A percentile compares a stretch with the other conserved stretches of the same genome.
Evolutionary conservation across 768 basidiomycete species (phyloP).

Genomic region (Lyophyllum atratum): DNA sequence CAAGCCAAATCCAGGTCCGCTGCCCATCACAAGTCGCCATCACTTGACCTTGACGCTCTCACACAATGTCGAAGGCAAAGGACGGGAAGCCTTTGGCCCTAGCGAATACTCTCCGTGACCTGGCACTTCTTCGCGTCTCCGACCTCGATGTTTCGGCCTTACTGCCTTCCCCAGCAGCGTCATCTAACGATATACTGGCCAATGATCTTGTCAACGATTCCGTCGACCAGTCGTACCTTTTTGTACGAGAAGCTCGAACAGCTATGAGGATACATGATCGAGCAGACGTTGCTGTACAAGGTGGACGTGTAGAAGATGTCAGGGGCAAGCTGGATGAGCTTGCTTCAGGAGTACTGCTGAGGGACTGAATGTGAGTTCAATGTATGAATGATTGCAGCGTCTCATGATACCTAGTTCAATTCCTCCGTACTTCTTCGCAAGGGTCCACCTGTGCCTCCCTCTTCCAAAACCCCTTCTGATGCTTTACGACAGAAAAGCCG

Average conservation of each 20-base stretch:
- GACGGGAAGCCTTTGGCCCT: conserved; percentile 55
- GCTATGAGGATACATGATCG: conserved; percentile 55
- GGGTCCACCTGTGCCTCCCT: too few relatives aligned
- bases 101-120: conserved; percentile 64
- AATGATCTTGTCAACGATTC: conserved; percentile 31
- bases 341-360: conserved; percentile 28
- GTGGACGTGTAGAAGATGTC: conserved; percentile 54
- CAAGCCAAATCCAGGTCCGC: too few relatives aligned
- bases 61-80: conserved; percentile 27
- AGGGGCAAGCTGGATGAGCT: conserved; percentile 58
- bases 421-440: too few relatives aligned
- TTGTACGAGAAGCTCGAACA: conserved; percentile 55
- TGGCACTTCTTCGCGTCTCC: conserved; percentile 68
- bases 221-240: conserved; percentile 59
- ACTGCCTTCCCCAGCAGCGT: conserved; percentile 17
- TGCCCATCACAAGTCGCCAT: too few relatives aligned
- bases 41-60: too few relatives aligned
- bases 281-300: conserved; percentile 56
- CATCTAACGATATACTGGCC: conserved; percentile 8
- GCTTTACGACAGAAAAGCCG: neutral
- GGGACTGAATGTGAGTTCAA: conserved; percentile 9
- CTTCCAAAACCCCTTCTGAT: neutral
- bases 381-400: neutral
- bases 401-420: neutral
- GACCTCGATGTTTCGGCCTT: conserved; percentile 37